phyloP scores from a whole-genome alignment of 768 basidiomycete species.

The Mycena crocata region DNA sequence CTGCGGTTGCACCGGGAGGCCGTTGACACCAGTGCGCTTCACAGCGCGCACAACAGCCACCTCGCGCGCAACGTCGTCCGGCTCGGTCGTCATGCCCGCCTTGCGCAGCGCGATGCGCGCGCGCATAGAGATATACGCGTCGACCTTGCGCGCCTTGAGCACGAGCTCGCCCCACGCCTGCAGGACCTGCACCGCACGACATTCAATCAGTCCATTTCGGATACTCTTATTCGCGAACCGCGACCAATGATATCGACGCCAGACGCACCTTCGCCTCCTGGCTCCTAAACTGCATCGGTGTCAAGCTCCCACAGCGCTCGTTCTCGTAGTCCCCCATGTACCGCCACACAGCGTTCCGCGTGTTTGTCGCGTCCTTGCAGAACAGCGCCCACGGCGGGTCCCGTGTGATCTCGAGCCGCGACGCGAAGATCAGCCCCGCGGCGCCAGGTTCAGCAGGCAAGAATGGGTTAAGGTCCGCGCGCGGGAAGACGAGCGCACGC shows the following conservation, averaged over 20 bases:
- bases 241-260: background rate
- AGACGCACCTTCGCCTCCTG: slow-evolving; percentile 23
- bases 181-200: slow-evolving; percentile 18
- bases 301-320: slow-evolving; percentile 33
- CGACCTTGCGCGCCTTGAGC: slow-evolving; percentile 11
- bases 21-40: slow-evolving; percentile 13
- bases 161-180: slow-evolving; percentile 34
- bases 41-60: slow-evolving; percentile 21
- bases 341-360: slow-evolving; percentile 29
- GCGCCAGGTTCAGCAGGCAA: slow-evolving; percentile 41
- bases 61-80: slow-evolving; percentile 36
- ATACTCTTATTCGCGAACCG: too few relatives aligned
- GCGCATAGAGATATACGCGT: slow-evolving; percentile 39
- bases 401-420: slow-evolving; percentile 40
- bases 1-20: slow-evolving; percentile 8
- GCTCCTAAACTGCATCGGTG: slow-evolving; percentile 29
- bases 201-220: too few relatives aligned
- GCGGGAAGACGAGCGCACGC: slow-evolving; percentile 36
- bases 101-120: slow-evolving; percentile 42
- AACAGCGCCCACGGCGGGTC: slow-evolving; percentile 40
- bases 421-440: slow-evolving; percentile 43
- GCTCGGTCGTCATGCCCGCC: slow-evolving; percentile 28
- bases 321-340: slow-evolving; percentile 44
- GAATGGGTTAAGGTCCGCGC: slow-evolving; percentile 39
- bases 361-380: slow-evolving; percentile 9